Percentiles rank a stretch among this genome's conserved stretches.
Conservation (phyloP, 495 filamentous ascomycete genomes). For the Xylaria acuta region DNA sequence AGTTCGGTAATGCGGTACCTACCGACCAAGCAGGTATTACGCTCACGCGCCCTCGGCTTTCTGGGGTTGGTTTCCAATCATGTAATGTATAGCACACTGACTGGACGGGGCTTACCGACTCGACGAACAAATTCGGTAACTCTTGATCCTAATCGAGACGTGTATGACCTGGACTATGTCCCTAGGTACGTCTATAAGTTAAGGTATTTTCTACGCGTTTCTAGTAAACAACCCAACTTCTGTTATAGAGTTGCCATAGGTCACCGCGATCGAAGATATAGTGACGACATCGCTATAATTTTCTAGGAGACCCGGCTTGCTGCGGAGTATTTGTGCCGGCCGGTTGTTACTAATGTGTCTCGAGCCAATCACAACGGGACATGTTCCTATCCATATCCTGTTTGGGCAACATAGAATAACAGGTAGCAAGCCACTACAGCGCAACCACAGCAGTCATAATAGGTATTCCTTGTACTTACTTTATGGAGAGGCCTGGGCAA, state of each 20-base stretch:
- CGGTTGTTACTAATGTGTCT: not conserved
- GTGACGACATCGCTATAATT: slow-evolving; percentile 18
- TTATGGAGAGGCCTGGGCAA: not conserved
- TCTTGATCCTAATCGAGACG: not conserved
- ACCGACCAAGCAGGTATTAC: not conserved
- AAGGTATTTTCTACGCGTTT: slow-evolving; percentile 4
- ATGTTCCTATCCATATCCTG: not conserved
- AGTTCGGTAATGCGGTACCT: slow-evolving; percentile 10
- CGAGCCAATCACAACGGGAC: slow-evolving; percentile 1
- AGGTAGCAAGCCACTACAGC: not conserved
- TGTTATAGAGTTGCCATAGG: slow-evolving; percentile 4
- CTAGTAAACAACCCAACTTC: not conserved
- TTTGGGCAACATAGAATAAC: slow-evolving; percentile 12
- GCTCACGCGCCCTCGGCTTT: slow-evolving; percentile 7
- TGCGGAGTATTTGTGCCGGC: slow-evolving; percentile 26
- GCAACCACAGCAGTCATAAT: no score
- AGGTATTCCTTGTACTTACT: no score
- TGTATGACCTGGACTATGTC: not conserved
- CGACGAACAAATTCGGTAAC: not conserved
- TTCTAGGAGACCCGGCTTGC: not conserved
- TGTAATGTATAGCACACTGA: not conserved
- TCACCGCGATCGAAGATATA: slow-evolving; percentile 3
- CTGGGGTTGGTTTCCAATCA: not conserved
- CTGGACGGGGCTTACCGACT: not conserved
- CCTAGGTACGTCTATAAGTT: not conserved